Percentiles rank a stretch among this genome's conserved stretches.
Conservation (phyloP, 305 asterid genomes). For the Solanum hybrid region DNA sequence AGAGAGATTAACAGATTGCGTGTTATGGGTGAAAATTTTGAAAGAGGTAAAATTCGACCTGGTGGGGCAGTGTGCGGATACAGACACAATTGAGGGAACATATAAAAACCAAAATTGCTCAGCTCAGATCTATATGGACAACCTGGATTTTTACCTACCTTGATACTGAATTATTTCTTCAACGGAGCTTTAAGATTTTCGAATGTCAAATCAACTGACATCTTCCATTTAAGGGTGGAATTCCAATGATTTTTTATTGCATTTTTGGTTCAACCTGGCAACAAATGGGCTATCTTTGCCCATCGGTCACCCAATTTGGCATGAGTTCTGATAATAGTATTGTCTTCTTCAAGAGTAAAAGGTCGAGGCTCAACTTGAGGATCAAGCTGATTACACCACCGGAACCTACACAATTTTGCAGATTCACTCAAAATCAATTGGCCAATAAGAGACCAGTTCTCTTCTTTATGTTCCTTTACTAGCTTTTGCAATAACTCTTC, state of each 20-base stretch:
- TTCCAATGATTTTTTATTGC: no score
- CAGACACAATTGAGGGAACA: neutral
- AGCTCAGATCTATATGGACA: neutral
- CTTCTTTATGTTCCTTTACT: neutral
- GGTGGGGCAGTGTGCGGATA: neutral
- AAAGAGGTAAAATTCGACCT: neutral
- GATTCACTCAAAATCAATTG: no score
- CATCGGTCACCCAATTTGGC: no score
- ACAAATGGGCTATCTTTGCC: neutral
- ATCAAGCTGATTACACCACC: neutral
- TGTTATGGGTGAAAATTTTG: no score
- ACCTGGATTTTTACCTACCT: neutral
- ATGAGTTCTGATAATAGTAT: no score
- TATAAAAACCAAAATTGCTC: neutral
- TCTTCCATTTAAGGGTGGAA: neutral
- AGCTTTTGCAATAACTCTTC: no score
- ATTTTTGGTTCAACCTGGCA: no score
- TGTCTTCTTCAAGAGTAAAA: no score
- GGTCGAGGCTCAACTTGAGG: neutral
- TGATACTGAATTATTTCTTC: neutral
- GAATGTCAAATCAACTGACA: neutral
- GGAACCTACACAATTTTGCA: no score
- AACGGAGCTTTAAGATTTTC: neutral
- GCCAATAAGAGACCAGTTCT: no score
- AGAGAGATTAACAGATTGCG: no score